Evolutionary conservation across 805 yeast species (phyloP).

Genomic region (Nakazawaea peltata): DNA sequence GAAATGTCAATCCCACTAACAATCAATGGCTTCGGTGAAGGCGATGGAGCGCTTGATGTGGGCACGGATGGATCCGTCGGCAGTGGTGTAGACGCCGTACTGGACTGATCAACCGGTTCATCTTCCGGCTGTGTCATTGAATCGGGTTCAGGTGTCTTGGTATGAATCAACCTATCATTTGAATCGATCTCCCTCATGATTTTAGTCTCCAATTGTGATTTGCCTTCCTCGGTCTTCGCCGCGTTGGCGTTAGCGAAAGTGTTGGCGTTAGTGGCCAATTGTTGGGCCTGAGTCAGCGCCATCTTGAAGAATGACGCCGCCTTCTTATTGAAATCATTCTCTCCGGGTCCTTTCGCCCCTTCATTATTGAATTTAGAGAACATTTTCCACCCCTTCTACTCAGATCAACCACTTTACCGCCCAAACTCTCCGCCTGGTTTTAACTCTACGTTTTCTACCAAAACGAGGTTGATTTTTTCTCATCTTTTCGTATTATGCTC

Average conservation of each 20-base stretch:
- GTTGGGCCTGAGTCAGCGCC: slow-evolving; percentile 12
- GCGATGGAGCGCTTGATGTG: slow-evolving; percentile 4
- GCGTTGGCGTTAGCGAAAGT: background rate
- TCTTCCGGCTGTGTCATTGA: slow-evolving; percentile 41
- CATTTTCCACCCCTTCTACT: too few relatives aligned
- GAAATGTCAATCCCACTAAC: slow-evolving; percentile 26
- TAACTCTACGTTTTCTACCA: too few relatives aligned
- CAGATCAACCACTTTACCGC: too few relatives aligned
- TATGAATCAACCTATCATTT: slow-evolving; percentile 22
- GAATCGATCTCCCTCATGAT: slow-evolving; percentile 18
- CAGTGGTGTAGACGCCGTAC: background rate
- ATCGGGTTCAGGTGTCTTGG: slow-evolving; percentile 39
- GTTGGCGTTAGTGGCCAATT: slow-evolving; percentile 5
- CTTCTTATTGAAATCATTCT: slow-evolving; percentile 12
- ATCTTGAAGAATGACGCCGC: slow-evolving; percentile 10
- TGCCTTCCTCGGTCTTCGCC: background rate
- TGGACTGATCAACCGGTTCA: slow-evolving; percentile 15
- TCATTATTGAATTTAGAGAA: slow-evolving; percentile 12
- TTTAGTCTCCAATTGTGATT: slow-evolving; percentile 11
- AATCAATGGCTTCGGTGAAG: slow-evolving; percentile 10
- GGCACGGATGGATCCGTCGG: background rate
- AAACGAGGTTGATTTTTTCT: too few relatives aligned
- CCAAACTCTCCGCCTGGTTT: too few relatives aligned
- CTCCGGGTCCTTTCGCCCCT: slow-evolving; percentile 8
- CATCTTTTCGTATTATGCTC: too few relatives aligned